Percentiles rank a stretch among this genome's conserved stretches.
Conservation (phyloP, 176 grass and related monocot species). For the Triticum dicoccoides region DNA sequence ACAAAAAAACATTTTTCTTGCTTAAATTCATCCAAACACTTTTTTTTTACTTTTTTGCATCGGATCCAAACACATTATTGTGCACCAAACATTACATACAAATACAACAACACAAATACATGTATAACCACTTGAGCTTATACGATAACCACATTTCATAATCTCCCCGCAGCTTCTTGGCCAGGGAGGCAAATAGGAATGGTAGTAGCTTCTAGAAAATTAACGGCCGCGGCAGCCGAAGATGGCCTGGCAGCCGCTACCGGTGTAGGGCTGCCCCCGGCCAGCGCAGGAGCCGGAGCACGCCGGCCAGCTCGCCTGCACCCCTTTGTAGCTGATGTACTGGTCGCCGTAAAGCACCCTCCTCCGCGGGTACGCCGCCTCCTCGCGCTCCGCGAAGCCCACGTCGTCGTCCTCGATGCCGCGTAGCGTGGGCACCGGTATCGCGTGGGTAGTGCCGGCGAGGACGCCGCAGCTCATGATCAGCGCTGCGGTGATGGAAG, state of each 20-base stretch:
- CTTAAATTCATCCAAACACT: too few species aligned
- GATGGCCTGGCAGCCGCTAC: conserved; percentile 1
- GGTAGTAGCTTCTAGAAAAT: not conserved
- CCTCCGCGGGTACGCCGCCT: conserved; percentile 22
- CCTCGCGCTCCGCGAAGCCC: not conserved
- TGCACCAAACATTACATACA: too few species aligned
- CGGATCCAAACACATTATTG: too few species aligned
- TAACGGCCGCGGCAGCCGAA: not conserved
- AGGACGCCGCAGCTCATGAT: not conserved
- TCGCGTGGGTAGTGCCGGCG: not conserved
- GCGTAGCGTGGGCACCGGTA: not conserved
- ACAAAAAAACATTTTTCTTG: too few species aligned
- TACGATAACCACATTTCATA: too few species aligned
- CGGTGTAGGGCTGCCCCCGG: not conserved
- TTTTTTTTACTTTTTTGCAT: too few species aligned
- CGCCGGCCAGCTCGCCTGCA: not conserved
- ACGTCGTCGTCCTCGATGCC: not conserved
- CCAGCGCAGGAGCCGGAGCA: conserved; percentile 27
- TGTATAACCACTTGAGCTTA: too few species aligned
- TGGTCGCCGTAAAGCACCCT: not conserved
- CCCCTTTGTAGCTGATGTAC: not conserved
- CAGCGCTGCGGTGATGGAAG: not conserved
- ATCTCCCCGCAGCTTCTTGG: too few species aligned
- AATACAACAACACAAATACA: too few species aligned
- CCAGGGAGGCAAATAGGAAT: not conserved